These are phyloP conservation scores for Cocos nucifera DNA, from an alignment of 176 grass and related monocot genomes.

Conservation along the genomic window DNA sequence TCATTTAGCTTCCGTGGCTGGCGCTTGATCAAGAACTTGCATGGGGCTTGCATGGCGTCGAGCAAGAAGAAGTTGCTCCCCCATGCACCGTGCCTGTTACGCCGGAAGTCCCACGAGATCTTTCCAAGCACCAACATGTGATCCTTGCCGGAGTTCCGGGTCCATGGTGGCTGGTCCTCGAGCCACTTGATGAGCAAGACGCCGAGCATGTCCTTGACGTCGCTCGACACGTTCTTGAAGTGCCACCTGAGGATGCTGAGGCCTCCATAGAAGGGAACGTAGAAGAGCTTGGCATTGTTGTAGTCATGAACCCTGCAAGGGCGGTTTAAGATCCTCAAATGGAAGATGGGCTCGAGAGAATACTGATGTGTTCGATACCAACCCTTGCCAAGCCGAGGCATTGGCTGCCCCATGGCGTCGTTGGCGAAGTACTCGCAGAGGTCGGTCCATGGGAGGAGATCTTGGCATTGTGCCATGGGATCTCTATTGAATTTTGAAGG, in stretches of 20 bases:
- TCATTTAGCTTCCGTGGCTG: slow-evolving; percentile 4
- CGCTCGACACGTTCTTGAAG: slow-evolving; percentile 3
- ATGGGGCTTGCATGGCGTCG: not conserved
- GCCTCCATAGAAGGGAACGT: slow-evolving; percentile 7
- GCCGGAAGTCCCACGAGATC: slow-evolving; percentile 18
- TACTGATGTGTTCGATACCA: slow-evolving; percentile 11
- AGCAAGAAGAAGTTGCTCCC: slow-evolving; percentile 11
- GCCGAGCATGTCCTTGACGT: slow-evolving; percentile 7
- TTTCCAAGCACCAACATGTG: slow-evolving; percentile 16
- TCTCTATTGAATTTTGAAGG: slow-evolving; percentile 6
- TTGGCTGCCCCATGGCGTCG: not conserved
- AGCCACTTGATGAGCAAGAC: slow-evolving; percentile 3
- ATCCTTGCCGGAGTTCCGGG: slow-evolving; percentile 1
- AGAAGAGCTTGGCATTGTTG: slow-evolving; percentile 9
- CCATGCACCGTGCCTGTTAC: not conserved
- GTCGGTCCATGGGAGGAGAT: not conserved
- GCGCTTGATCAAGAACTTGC: slow-evolving; percentile 13
- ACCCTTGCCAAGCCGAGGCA: not conserved
- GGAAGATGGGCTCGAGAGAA: slow-evolving; percentile 17
- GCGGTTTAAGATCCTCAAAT: slow-evolving; percentile 3
- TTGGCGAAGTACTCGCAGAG: slow-evolving; percentile 12
- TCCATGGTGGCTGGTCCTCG: not conserved
- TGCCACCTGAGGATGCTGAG: not conserved
- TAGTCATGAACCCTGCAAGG: slow-evolving; percentile 2
- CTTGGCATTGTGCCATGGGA: not conserved